A percentile compares a stretch with the other conserved stretches of the same genome.
These are phyloP conservation scores for Trichosporon coremiiforme DNA, from an alignment of 1,284 basidiomycete genomes.

Conservation along the genomic window DNA sequence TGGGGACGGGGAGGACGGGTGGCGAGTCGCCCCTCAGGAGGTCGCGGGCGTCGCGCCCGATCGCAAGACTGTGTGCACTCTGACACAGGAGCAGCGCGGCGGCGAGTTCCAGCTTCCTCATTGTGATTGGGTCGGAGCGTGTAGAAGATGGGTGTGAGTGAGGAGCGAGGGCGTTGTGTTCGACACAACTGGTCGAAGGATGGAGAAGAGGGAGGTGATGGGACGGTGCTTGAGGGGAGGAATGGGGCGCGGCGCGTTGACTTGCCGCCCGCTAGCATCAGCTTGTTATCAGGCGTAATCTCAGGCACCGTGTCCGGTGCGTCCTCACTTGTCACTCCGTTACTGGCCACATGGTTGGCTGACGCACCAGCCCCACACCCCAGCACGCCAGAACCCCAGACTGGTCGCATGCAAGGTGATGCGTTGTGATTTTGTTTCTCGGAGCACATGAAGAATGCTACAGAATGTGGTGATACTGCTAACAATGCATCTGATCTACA, in stretches of 20 bases:
- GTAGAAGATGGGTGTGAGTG: not conserved
- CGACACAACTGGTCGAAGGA: not conserved
- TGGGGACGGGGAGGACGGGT: constrained; percentile 43
- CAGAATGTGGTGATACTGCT: not conserved
- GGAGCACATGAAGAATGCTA: not conserved
- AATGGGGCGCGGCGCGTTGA: not conserved
- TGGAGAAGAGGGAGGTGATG: not conserved
- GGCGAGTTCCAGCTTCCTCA: not conserved
- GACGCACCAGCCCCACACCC: not conserved
- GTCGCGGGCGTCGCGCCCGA: constrained; percentile 18
- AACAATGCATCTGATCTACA: constrained; percentile 9
- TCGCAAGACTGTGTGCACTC: constrained; percentile 2
- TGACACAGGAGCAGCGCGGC: constrained; percentile 8
- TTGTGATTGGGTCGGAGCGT: not conserved
- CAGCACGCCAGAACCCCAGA: not conserved
- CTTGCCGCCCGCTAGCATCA: not conserved
- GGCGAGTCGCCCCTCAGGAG: constrained; percentile 14
- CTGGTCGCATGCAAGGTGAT: not conserved
- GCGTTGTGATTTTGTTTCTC: not conserved
- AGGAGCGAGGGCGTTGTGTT: constrained; percentile 7
- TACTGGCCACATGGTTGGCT: not conserved
- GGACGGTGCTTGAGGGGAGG: constrained; percentile 3
- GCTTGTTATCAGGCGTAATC: constrained; percentile 6
- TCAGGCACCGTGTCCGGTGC: constrained; percentile 2
- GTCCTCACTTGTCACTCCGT: constrained; percentile 1